Evolutionary conservation across 140 eudicot genomes (phyloP).

Genomic region (Erigeron philadelphicus): DNA sequence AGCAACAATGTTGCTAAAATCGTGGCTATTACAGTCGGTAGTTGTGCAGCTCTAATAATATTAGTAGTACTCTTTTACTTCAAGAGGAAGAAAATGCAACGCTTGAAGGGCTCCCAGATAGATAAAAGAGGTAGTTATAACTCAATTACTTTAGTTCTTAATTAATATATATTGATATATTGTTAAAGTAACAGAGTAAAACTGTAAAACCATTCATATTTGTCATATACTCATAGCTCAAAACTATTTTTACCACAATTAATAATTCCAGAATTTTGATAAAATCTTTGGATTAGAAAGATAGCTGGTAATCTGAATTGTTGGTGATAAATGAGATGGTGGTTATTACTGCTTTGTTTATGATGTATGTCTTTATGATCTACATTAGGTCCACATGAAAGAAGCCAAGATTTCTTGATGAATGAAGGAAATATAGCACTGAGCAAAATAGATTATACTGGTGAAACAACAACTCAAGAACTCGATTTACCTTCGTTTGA

Average conservation of each 20-base stretch:
- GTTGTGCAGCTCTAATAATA: background rate
- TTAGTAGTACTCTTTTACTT: constrained; percentile 3
- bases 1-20: constrained; percentile 23
- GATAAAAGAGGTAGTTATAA: constrained; percentile 31
- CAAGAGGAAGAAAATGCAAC: background rate
- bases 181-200: no score
- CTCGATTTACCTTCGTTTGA: constrained; percentile 44
- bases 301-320: background rate
- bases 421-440: constrained; percentile 27
- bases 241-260: no score
- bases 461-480: constrained; percentile 34
- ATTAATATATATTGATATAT: no score
- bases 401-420: constrained; percentile 45
- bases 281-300: no score
- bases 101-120: constrained; percentile 13
- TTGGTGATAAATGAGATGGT: background rate
- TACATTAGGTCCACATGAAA: constrained; percentile 29
- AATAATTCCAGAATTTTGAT: no score
- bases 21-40: background rate
- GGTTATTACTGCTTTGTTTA: background rate
- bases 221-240: background rate
- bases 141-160: background rate
- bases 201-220: no score
- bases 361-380: background rate
- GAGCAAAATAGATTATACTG: constrained; percentile 28